Conservation (phyloP, 2,329 filamentous ascomycete species). For the Endoconidiophora polonica region DNA sequence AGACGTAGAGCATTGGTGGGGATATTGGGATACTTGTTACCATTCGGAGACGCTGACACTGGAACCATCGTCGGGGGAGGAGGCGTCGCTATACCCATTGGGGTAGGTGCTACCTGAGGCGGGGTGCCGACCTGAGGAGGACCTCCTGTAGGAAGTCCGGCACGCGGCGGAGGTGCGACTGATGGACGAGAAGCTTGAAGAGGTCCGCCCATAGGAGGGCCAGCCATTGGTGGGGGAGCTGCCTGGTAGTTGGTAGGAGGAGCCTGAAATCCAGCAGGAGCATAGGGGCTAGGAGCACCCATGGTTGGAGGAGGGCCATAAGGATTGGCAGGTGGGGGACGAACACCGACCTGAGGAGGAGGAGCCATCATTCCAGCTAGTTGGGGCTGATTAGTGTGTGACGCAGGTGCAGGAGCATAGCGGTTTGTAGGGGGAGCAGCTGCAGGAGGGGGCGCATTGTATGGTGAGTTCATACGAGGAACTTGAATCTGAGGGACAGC, state of each 20-base stretch:
- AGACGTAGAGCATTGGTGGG: slow-evolving; percentile 58
- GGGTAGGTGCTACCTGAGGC: slow-evolving; percentile 12
- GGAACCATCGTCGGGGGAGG: slow-evolving; percentile 15
- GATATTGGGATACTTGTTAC: slow-evolving; percentile 43
- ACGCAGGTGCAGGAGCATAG: slow-evolving; percentile 47
- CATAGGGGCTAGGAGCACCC: slow-evolving; percentile 12
- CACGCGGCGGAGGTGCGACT: slow-evolving; percentile 19
- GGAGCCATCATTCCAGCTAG: slow-evolving; percentile 22
- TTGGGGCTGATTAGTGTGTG: slow-evolving; percentile 28
- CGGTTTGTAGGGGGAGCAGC: slow-evolving; percentile 53
- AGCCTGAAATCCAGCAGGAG: slow-evolving; percentile 19
- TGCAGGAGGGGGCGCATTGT: slow-evolving; percentile 56
- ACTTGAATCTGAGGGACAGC: slow-evolving; percentile 26
- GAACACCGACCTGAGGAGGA: slow-evolving; percentile 24
- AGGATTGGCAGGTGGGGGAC: slow-evolving; percentile 29
- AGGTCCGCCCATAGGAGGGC: slow-evolving; percentile 23
- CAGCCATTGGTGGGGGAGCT: slow-evolving; percentile 27
- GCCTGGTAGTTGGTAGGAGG: slow-evolving; percentile 27
- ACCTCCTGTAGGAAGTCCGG: slow-evolving; percentile 14
- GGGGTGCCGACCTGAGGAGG: slow-evolving; percentile 3
- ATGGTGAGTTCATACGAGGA: slow-evolving; percentile 65
- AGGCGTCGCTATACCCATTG: slow-evolving; percentile 19
- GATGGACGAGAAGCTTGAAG: slow-evolving; percentile 13
- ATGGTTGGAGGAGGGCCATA: slow-evolving; percentile 26
- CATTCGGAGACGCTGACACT: no score